Evolutionary conservation across 306 rosid species (phyloP).

Genomic region (Citrullus amarus): DNA sequence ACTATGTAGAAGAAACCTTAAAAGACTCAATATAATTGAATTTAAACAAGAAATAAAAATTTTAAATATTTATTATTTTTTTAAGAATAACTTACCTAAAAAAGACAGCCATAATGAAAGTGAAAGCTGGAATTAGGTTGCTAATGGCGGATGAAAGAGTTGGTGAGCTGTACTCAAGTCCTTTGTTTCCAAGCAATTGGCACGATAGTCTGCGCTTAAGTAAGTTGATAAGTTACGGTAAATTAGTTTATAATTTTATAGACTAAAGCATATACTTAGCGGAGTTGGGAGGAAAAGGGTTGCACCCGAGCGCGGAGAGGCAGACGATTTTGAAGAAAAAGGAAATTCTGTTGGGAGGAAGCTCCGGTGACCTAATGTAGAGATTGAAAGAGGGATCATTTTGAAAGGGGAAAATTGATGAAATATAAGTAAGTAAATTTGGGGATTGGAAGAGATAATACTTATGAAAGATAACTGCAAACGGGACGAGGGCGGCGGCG

Average conservation of each 20-base stretch:
- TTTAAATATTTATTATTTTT: no score
- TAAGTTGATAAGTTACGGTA: no score
- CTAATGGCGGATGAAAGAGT: conserved; percentile 65
- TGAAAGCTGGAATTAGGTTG: conserved; percentile 67
- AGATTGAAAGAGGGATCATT: neutral
- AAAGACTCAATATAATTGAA: no score
- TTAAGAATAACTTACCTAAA: conserved; percentile 28
- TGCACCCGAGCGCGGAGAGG: neutral
- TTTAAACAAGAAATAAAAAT: no score
- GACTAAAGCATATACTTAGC: neutral
- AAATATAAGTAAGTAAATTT: no score
- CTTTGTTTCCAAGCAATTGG: conserved; percentile 57
- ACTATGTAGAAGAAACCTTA: no score
- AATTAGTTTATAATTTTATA: no score
- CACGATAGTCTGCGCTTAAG: neutral
- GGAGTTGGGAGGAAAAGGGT: neutral
- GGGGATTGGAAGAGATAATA: neutral
- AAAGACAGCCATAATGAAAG: conserved; percentile 50
- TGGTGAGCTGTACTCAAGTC: conserved; percentile 60
- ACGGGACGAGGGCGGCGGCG: conserved; percentile 28
- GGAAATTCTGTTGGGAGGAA: neutral
- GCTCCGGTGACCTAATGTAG: neutral
- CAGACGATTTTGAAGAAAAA: neutral
- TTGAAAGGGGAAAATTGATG: neutral
- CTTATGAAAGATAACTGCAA: conserved; percentile 34